phyloP scores from a whole-genome alignment of 2,329 filamentous ascomycete genomes.

The Orbilia quercus region DNA sequence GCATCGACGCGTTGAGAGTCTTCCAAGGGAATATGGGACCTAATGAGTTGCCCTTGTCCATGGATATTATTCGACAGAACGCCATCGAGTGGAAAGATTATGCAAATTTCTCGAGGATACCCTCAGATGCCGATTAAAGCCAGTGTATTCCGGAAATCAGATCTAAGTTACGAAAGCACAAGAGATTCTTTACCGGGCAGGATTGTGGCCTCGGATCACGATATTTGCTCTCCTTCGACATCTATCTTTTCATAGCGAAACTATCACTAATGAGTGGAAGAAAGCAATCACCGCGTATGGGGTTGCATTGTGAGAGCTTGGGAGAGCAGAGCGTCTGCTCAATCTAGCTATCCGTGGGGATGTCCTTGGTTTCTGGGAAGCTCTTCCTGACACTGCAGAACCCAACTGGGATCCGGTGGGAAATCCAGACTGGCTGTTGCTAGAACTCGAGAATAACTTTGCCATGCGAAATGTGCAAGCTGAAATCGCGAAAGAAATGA shows the following conservation, averaged over 20 bases:
- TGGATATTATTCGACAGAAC: slow-evolving; percentile 23
- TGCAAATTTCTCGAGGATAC: neutral
- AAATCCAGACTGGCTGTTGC: slow-evolving; percentile 72
- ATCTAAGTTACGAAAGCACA: slow-evolving; percentile 9
- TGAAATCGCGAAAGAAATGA: slow-evolving; percentile 71
- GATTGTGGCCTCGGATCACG: slow-evolving; percentile 55
- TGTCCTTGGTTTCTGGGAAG: slow-evolving; percentile 60
- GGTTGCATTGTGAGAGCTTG: slow-evolving; percentile 63
- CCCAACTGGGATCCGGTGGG: slow-evolving; percentile 69
- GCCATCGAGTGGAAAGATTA: slow-evolving; percentile 15
- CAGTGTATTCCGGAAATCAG: slow-evolving; percentile 10
- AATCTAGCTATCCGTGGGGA: slow-evolving; percentile 60
- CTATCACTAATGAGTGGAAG: slow-evolving; percentile 62
- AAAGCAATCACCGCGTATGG: slow-evolving; percentile 64
- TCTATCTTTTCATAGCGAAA: slow-evolving; percentile 15
- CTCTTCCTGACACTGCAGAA: slow-evolving; percentile 64
- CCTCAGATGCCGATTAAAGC: slow-evolving; percentile 30
- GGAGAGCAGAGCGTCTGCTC: slow-evolving; percentile 65
- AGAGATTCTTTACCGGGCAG: slow-evolving; percentile 37
- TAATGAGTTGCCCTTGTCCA: neutral
- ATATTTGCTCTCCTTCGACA: slow-evolving; percentile 20
- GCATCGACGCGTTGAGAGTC: slow-evolving; percentile 53
- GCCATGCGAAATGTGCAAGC: slow-evolving; percentile 71
- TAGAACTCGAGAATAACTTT: slow-evolving; percentile 75
- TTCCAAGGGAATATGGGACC: slow-evolving; percentile 38